Evolutionary conservation across 495 filamentous ascomycete genomes (phyloP).

Genomic region (Daldinia decipiens): DNA sequence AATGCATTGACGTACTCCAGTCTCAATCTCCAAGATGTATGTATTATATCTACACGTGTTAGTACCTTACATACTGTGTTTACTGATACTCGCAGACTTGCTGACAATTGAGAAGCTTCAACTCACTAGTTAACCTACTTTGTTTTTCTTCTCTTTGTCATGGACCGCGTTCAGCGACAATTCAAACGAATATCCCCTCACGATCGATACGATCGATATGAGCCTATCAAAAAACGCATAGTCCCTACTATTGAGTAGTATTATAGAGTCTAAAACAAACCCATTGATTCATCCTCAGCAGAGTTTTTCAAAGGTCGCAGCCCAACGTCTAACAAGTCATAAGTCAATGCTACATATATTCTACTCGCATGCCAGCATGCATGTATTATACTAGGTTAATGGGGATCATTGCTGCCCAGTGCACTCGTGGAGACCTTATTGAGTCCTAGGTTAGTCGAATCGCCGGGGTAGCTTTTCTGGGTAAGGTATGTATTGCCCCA

Average conservation of each 20-base stretch:
- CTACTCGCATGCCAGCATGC: too few relatives aligned
- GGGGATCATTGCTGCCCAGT: conserved; percentile 41
- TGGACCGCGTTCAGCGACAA: conserved; percentile 5
- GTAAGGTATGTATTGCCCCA: conserved; percentile 33
- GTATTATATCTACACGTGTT: too few relatives aligned
- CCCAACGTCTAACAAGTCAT: conserved; percentile 38
- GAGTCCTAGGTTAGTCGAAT: conserved; percentile 28
- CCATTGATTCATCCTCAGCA: conserved; percentile 22
- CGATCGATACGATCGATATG: not conserved
- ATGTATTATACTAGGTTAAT: conserved; percentile 19
- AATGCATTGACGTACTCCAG: too few relatives aligned
- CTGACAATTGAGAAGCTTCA: not conserved
- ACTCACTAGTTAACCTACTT: not conserved
- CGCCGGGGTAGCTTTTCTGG: conserved; percentile 24
- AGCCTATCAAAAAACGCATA: not conserved
- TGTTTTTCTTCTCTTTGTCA: not conserved
- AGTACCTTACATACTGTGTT: not conserved
- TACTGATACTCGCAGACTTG: not conserved
- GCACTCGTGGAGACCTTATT: conserved; percentile 17
- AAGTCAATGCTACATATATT: conserved; percentile 16
- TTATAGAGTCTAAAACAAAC: conserved; percentile 17
- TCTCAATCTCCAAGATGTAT: too few relatives aligned
- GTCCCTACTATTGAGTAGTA: not conserved
- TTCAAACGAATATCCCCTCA: not conserved
- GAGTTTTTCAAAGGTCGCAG: conserved; percentile 27